A percentile compares a stretch with the other conserved stretches of the same genome.
These are phyloP conservation scores for Ophiocordyceps camponoti-saundersi DNA, from an alignment of 2,329 filamentous ascomycete species.

Conservation along the genomic window DNA sequence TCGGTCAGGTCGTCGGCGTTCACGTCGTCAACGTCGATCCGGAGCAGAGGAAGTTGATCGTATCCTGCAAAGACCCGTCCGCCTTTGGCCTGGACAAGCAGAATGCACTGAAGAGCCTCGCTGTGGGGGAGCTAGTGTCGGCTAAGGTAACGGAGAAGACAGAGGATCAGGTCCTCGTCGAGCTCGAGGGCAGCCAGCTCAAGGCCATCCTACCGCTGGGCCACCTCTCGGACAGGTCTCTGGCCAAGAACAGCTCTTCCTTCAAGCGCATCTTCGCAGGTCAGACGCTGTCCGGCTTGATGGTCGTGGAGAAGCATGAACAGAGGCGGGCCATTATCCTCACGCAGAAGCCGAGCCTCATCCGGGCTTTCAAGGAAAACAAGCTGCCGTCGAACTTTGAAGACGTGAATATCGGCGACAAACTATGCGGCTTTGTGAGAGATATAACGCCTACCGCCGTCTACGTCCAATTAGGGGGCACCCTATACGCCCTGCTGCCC, in stretches of 20 bases:
- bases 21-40: constrained; percentile 70
- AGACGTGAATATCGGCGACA: constrained; percentile 50
- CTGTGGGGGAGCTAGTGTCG: constrained; percentile 56
- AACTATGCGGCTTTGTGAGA: constrained; percentile 64
- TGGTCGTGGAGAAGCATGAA: constrained; percentile 74
- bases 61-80: constrained; percentile 84
- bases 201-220: constrained; percentile 61
- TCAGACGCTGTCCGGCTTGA: constrained; percentile 64
- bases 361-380: constrained; percentile 57
- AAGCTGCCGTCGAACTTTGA: constrained; percentile 56
- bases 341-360: constrained; percentile 67
- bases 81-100: constrained; percentile 62
- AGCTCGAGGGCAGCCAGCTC: constrained; percentile 55
- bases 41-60: constrained; percentile 53
- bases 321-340: constrained; percentile 59
- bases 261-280: constrained; percentile 73
- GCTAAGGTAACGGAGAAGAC: constrained; percentile 73
- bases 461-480: constrained; percentile 77
- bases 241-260: constrained; percentile 58
- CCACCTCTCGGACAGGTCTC: constrained; percentile 74
- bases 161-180: constrained; percentile 57
- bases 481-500: constrained; percentile 61
- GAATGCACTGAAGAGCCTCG: constrained; percentile 55
- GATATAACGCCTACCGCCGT: constrained; percentile 69
- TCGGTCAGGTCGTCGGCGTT: constrained; percentile 82